A percentile compares a stretch with the other conserved stretches of the same genome.
These are phyloP conservation scores for Tephrocybe sp. DNA, from an alignment of 768 basidiomycete genomes.

Conservation along the genomic window DNA sequence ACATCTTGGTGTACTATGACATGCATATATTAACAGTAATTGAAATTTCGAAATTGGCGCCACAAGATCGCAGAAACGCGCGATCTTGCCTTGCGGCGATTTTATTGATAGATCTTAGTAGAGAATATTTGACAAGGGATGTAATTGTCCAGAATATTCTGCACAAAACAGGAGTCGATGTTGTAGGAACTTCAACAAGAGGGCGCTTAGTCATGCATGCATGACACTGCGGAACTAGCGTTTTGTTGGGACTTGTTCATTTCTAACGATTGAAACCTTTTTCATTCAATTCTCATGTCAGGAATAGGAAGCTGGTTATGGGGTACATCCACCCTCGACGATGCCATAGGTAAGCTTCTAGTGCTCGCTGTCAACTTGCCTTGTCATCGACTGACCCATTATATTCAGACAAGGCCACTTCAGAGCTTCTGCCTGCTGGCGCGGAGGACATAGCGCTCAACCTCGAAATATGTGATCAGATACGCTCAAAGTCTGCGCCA, in stretches of 20 bases:
- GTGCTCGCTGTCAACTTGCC: background rate
- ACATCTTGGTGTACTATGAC: too few species aligned
- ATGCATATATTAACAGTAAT: too few species aligned
- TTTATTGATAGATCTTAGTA: too few species aligned
- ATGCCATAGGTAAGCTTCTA: conserved; percentile 66
- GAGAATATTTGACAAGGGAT: too few species aligned
- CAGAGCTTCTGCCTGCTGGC: conserved; percentile 79
- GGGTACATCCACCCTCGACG: conserved; percentile 82
- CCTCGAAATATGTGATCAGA: conserved; percentile 96
- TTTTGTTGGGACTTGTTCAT: conserved; percentile 3
- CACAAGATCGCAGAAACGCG: too few species aligned
- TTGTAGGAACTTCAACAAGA: too few species aligned
- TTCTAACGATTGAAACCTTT: background rate
- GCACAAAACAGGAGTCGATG: too few species aligned
- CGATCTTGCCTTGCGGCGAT: too few species aligned
- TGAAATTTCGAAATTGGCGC: too few species aligned
- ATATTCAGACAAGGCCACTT: conserved; percentile 84
- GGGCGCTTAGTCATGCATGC: conserved; percentile 15
- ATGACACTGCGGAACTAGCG: conserved; percentile 3
- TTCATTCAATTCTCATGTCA: conserved; percentile 39
- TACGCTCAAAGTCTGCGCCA: conserved; percentile 83
- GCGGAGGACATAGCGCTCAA: conserved; percentile 89
- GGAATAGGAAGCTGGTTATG: conserved; percentile 69
- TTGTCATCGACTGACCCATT: conserved; percentile 7
- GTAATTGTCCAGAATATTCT: too few species aligned